Evolutionary conservation across 192 early-diverging fungal genomes (phyloP).

Genomic region (Backusella westeae): DNA sequence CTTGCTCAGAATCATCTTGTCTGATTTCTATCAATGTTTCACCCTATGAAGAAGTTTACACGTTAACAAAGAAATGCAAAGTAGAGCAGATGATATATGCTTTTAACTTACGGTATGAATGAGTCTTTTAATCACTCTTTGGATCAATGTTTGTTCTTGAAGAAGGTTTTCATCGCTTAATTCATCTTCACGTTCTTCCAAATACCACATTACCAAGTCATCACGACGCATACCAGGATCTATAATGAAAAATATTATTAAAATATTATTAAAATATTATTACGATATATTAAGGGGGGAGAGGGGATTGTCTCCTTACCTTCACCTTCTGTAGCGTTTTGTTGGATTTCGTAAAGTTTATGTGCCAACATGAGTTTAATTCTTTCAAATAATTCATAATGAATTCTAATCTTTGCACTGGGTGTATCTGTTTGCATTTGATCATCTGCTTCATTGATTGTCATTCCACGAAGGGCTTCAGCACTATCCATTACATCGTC

Average conservation of each 20-base stretch:
- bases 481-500: conserved; percentile 32
- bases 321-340: conserved; percentile 9
- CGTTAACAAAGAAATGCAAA: neutral
- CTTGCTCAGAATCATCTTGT: conserved; percentile 10
- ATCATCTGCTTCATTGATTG: conserved; percentile 6
- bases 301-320: neutral
- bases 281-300: neutral
- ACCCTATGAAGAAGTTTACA: conserved; percentile 1
- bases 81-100: neutral
- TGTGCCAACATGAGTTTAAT: conserved; percentile 51
- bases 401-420: conserved; percentile 49
- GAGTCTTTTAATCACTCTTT: conserved; percentile 67
- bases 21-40: conserved; percentile 28
- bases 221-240: conserved; percentile 48
- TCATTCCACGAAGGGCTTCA: conserved; percentile 29
- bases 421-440: conserved; percentile 36
- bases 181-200: conserved; percentile 62
- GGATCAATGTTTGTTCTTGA: conserved; percentile 53
- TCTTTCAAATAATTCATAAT: conserved; percentile 56
- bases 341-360: conserved; percentile 40
- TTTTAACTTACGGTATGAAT: conserved; percentile 52
- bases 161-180: conserved; percentile 64
- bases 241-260: neutral
- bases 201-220: conserved; percentile 69
- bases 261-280: neutral